Percentiles rank a stretch among this genome's conserved stretches.
phyloP scores from a whole-genome alignment of 768 basidiomycete species.

The Mycena belliarum region DNA sequence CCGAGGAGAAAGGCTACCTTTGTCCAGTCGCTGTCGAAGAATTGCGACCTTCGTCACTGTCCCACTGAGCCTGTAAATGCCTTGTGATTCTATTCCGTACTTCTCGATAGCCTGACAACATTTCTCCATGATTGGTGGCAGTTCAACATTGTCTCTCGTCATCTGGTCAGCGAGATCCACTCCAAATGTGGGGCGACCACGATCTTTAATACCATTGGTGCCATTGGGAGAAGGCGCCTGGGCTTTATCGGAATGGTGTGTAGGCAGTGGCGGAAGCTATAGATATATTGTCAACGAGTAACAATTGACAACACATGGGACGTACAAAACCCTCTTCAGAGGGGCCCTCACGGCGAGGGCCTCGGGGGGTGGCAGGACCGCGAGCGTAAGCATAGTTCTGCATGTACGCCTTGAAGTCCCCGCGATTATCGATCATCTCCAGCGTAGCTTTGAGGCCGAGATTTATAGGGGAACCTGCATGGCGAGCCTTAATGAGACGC shows the following conservation, averaged over 20 bases:
- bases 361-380: constrained; percentile 56
- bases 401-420: constrained; percentile 96
- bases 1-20: constrained; percentile 49
- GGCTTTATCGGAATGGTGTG: constrained; percentile 33
- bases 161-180: constrained; percentile 93
- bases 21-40: constrained; percentile 82
- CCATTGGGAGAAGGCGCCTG: constrained; percentile 23
- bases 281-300: constrained; percentile 1
- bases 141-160: constrained; percentile 85
- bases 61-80: constrained; percentile 93
- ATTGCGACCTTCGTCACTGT: constrained; percentile 84
- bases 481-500: background rate
- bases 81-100: constrained; percentile 79
- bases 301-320: constrained; percentile 22
- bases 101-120: constrained; percentile 92
- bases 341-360: constrained; percentile 88
- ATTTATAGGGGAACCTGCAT: constrained; percentile 3
- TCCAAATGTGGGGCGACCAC: constrained; percentile 85
- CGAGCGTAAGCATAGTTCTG: constrained; percentile 95
- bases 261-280: constrained; percentile 65
- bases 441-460: constrained; percentile 78
- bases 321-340: constrained; percentile 92
- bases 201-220: constrained; percentile 49
- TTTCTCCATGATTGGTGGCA: constrained; percentile 84
- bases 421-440: constrained; percentile 90